Evolutionary conservation across 2,329 filamentous ascomycete genomes (phyloP).

Genomic region (Byssoonygena ceratinophila): DNA sequence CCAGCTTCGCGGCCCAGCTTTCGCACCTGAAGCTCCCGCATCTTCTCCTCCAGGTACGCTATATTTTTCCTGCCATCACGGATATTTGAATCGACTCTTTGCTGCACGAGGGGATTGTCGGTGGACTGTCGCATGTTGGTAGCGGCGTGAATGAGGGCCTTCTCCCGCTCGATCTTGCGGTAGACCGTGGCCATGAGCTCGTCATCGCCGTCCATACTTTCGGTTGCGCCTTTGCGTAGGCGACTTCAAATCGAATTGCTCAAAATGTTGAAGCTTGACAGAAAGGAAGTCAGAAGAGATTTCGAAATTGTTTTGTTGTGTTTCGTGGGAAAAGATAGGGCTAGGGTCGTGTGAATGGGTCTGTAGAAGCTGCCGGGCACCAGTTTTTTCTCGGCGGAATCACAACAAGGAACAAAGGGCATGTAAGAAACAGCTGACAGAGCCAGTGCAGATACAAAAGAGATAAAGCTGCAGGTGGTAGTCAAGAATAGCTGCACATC

Average conservation of each 20-base stretch:
- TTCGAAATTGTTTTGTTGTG: conserved; percentile 1
- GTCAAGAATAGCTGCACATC: neutral
- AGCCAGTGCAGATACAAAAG: neutral
- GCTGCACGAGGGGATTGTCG: conserved; percentile 82
- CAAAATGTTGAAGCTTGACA: neutral
- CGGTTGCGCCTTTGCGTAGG: conserved; percentile 1
- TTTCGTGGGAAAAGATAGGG: conserved; percentile 3
- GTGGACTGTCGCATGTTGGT: conserved; percentile 93
- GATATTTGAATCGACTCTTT: conserved; percentile 85
- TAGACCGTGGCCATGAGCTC: conserved; percentile 67
- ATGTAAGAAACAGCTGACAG: neutral
- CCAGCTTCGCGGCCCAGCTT: conserved; percentile 48
- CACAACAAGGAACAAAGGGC: neutral
- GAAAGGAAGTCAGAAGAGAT: neutral
- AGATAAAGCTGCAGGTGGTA: neutral
- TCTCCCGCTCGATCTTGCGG: conserved; percentile 96
- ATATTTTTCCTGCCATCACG: conserved; percentile 88
- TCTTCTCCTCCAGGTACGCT: conserved; percentile 86
- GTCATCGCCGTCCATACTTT: conserved; percentile 48
- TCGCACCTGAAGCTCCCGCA: conserved; percentile 78
- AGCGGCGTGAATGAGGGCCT: conserved; percentile 85
- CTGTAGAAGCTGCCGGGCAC: conserved; percentile 4
- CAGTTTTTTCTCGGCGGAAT: neutral
- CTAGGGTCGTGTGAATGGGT: neutral
- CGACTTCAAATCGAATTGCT: neutral